Base-by-base conservation (phyloP, 179 eudicot species). In the Gypsophila paniculata region DNA sequence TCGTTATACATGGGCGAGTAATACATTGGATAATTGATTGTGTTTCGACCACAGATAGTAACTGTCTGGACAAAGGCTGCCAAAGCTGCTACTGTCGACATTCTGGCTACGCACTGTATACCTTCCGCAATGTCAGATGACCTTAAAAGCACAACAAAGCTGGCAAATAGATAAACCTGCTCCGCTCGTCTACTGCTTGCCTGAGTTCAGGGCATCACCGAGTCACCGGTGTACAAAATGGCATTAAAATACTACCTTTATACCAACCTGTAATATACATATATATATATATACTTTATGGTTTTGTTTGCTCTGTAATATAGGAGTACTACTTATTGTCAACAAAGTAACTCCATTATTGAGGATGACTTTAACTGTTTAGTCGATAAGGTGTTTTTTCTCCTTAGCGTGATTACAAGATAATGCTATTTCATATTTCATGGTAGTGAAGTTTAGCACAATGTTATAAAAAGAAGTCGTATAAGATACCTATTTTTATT, bases 41-140 rank as follows among this genome's bases (percentile, higher is more conserved):
- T 65, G 36, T 34, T 64, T 69, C 7, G 14, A 11, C 34, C 71
- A 81, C 88, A 91, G 97, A 80, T 89, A 65, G 91, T 85, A 61
- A 88, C 85, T 53, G 87, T 91, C 29, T 77, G 82, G 62, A 89
- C 96, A 48, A 60, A 86, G 78, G 77, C 84, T 26, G 96, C 97
- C n/a, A 86, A 87, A 82, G 97, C 91, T 18, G 96, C 97, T 39
- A 91, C 96, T 23, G 71, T 79, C 64, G 96, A 91, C 73, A 90
- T 91, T 68, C 84, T 91, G 22, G 44, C 86, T 11, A 91, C 93
- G 53, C 93, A 91, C 77, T 85, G 91, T 77, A 90, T 90, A 72
- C 96, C 96, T 65, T 87, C 97, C 67, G 91, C 93, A 65, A 88
- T 85, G 80, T 91, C 97, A 0, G 96, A 90, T 49, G 97, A 89